phyloP scores from a whole-genome alignment of 75 land plant genomes.

The Chamaecyparis obtusa region DNA sequence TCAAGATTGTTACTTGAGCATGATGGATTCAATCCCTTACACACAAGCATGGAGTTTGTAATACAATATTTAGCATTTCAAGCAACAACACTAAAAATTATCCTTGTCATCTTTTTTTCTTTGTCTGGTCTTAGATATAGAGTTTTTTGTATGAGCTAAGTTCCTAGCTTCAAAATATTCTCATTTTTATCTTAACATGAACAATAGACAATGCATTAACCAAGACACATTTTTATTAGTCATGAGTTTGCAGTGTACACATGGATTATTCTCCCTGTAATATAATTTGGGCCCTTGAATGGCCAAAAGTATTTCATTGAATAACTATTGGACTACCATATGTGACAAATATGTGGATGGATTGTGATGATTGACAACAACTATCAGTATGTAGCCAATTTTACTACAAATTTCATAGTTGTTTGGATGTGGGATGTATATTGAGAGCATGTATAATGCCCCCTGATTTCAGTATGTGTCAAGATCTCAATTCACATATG shows the following conservation, averaged over 20 bases:
- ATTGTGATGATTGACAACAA: background rate
- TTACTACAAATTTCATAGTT: background rate
- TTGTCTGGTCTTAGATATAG: background rate
- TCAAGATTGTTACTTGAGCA: background rate
- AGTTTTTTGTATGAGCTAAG: background rate
- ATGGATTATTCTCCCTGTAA: background rate
- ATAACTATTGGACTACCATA: background rate
- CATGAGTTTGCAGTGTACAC: background rate
- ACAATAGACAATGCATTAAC: too few species aligned
- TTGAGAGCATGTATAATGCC: too few species aligned
- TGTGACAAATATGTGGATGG: background rate
- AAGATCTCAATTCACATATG: too few species aligned
- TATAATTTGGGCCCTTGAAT: background rate
- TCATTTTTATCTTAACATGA: too few species aligned
- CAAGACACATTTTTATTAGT: background rate
- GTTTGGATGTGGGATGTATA: background rate
- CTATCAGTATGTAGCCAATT: background rate
- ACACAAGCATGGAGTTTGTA: background rate
- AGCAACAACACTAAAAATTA: background rate
- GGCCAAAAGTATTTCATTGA: too few species aligned
- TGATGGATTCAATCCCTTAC: background rate
- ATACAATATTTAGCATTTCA: background rate
- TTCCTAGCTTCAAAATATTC: too few species aligned
- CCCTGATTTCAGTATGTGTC: too few species aligned
- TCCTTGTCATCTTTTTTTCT: background rate